Conservation (phyloP, 2,329 filamentous ascomycete genomes). For the Paecilomyces niveus region DNA sequence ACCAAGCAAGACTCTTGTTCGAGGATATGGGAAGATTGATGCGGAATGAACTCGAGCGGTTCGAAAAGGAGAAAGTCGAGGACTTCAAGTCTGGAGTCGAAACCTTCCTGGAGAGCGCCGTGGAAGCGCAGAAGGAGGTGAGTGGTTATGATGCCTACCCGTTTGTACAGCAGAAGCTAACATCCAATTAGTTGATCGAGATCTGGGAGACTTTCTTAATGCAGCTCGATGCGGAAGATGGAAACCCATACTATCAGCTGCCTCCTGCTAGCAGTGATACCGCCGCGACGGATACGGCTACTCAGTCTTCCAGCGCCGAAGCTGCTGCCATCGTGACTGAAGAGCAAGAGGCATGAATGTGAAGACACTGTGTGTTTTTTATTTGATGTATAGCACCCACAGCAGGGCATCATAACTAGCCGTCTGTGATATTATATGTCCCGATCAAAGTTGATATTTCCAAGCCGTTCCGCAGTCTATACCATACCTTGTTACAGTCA, state of each 20-base stretch:
- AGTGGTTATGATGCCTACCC: slow-evolving; percentile 18
- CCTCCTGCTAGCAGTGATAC: slow-evolving; percentile 13
- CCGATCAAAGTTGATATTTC: not conserved
- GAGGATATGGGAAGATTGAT: slow-evolving; percentile 96
- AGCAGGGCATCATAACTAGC: not conserved
- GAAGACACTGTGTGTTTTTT: not conserved
- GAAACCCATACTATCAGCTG: slow-evolving; percentile 40
- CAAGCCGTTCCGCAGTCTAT: not conserved
- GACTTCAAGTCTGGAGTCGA: slow-evolving; percentile 98
- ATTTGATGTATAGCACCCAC: not conserved
- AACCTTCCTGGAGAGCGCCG: slow-evolving; percentile 92
- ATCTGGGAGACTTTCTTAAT: slow-evolving; percentile 98
- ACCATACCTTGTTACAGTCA: not conserved
- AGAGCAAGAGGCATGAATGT: slow-evolving; percentile 12
- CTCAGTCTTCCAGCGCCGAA: slow-evolving; percentile 5
- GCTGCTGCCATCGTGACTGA: slow-evolving; percentile 1
- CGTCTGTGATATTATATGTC: not conserved
- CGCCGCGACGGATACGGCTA: slow-evolving; percentile 10
- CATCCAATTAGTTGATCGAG: slow-evolving; percentile 64
- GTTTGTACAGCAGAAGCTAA: slow-evolving; percentile 2
- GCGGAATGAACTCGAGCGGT: slow-evolving; percentile 83
- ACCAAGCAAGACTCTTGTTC: slow-evolving; percentile 82
- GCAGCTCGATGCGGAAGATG: slow-evolving; percentile 90
- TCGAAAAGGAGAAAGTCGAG: slow-evolving; percentile 95
- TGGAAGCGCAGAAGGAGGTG: slow-evolving; percentile 98